Percentiles rank a stretch among this genome's conserved stretches.
These are phyloP conservation scores for Eucalyptus cladocalyx DNA, from an alignment of 345 rosid species.

Conservation along the genomic window DNA sequence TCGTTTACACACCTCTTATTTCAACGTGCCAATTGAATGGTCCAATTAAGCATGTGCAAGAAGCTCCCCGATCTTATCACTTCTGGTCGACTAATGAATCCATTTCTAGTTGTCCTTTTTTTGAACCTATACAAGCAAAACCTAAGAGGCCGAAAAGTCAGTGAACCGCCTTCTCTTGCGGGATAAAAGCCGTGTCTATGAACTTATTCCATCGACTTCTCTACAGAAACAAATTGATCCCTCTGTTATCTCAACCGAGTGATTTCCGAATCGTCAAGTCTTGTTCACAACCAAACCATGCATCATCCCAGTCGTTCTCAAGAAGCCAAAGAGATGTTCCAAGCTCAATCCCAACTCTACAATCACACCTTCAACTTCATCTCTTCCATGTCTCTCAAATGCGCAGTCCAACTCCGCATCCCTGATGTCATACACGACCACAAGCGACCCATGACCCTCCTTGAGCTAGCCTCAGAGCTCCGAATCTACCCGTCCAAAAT, in stretches of 20 bases:
- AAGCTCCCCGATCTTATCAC: too few relatives aligned
- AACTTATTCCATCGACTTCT: neutral
- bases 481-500: constrained; percentile 4
- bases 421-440: constrained; percentile 25
- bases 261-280: too few relatives aligned
- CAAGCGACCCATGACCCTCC: constrained; percentile 19
- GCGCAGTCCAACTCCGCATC: constrained; percentile 29
- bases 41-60: too few relatives aligned
- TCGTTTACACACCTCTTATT: too few relatives aligned
- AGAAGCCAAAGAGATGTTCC: constrained; percentile 1
- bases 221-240: neutral
- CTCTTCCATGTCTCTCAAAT: constrained; percentile 30
- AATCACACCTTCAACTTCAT: constrained; percentile 14
- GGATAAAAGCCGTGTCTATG: neutral
- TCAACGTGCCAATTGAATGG: too few relatives aligned
- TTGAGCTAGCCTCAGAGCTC: constrained; percentile 16
- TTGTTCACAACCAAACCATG: too few relatives aligned
- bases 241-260: neutral
- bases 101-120: too few relatives aligned
- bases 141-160: too few relatives aligned
- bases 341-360: constrained; percentile 28
- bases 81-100: too few relatives aligned
- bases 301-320: too few relatives aligned
- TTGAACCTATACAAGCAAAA: too few relatives aligned
- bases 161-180: neutral